Evolutionary conservation across 345 rosid genomes (phyloP).

Genomic region (Citrus glauca): DNA sequence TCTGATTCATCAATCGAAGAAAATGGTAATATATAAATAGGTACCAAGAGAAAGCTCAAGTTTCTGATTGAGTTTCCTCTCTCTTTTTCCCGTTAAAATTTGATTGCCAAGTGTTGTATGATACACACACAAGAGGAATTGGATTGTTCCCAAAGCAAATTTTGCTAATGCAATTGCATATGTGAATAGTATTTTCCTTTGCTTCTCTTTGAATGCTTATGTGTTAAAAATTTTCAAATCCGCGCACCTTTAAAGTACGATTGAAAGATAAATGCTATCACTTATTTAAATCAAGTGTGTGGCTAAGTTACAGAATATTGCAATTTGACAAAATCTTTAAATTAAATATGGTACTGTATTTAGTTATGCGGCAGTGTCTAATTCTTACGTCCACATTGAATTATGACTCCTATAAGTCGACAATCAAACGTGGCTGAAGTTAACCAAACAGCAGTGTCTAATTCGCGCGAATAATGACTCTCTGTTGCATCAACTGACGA

Average conservation of each 20-base stretch:
- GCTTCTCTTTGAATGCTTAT: neutral
- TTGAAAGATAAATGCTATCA: too few relatives aligned
- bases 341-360: too few relatives aligned
- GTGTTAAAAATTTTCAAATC: neutral
- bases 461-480: too few relatives aligned
- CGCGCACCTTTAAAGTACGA: too few relatives aligned
- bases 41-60: neutral
- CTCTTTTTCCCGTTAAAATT: conserved; percentile 6
- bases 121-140: conserved; percentile 8
- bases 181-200: conserved; percentile 4
- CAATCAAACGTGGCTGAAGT: too few relatives aligned
- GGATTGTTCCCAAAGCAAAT: conserved; percentile 31
- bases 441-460: too few relatives aligned
- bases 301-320: too few relatives aligned
- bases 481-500: neutral
- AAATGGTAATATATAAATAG: conserved; percentile 30
- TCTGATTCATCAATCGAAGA: conserved; percentile 70
- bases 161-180: conserved; percentile 33
- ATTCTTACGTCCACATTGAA: too few relatives aligned
- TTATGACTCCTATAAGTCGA: too few relatives aligned
- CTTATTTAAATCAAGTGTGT: too few relatives aligned
- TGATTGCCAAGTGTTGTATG: conserved; percentile 30
- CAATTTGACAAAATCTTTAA: too few relatives aligned
- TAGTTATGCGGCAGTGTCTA: too few relatives aligned
- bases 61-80: neutral